These are phyloP conservation scores for Antitrichia curtipendula DNA, from an alignment of 225 moss, liverwort and hornwort genomes.

Conservation along the genomic window DNA sequence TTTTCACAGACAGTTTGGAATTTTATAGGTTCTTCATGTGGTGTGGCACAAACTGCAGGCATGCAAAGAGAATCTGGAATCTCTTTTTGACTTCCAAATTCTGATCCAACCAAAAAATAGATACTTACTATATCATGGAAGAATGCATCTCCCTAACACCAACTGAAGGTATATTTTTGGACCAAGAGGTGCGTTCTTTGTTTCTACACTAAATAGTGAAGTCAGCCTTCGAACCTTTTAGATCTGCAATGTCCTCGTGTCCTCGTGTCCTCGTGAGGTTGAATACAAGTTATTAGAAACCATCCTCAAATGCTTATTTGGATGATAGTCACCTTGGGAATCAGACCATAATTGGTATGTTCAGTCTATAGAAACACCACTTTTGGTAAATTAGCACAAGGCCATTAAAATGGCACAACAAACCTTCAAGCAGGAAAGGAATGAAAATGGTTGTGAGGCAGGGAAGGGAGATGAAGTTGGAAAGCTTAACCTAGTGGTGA, in stretches of 20 bases:
- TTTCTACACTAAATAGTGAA: neutral
- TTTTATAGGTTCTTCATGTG: too few relatives aligned
- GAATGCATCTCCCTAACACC: neutral
- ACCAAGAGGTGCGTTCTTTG: too few relatives aligned
- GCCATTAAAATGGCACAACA: fast-evolving
- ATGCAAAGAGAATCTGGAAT: neutral
- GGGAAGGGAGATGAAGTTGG: neutral
- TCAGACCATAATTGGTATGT: neutral
- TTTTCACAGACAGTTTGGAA: neutral
- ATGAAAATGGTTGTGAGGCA: neutral
- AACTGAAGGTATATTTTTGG: too few relatives aligned
- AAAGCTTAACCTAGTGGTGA: neutral
- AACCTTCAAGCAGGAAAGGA: neutral
- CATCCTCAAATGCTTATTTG: neutral
- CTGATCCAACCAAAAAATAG: neutral
- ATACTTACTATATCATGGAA: neutral
- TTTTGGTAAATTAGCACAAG: neutral
- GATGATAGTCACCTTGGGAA: neutral
- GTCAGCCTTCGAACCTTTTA: neutral
- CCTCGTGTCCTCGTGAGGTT: too few relatives aligned
- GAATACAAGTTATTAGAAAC: neutral
- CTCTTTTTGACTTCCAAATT: neutral
- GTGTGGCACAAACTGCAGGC: too few relatives aligned
- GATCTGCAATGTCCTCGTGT: too few relatives aligned
- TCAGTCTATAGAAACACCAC: neutral